These are phyloP conservation scores for Populus tremula DNA, from an alignment of 345 rosid species.

Conservation along the genomic window DNA sequence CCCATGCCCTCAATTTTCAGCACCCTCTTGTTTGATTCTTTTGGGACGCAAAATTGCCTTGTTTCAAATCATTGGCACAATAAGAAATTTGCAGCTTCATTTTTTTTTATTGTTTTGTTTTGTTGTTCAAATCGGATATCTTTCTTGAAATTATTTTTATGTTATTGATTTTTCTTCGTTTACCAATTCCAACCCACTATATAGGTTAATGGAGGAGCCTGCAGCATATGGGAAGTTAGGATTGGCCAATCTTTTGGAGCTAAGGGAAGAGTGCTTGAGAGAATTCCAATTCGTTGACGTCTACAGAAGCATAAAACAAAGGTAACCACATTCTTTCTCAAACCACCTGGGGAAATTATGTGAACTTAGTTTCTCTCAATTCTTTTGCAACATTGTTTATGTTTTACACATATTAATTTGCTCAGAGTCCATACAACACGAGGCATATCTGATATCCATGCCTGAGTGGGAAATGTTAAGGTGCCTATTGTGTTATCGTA, in stretches of 20 bases:
- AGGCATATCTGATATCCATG: not conserved
- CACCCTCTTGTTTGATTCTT: not conserved
- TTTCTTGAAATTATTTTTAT: not conserved
- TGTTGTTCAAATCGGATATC: not conserved
- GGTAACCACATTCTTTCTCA: conserved; percentile 40
- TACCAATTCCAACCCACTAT: conserved; percentile 13
- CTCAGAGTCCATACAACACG: not conserved
- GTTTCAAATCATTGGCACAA: not conserved
- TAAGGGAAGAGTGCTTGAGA: conserved; percentile 96
- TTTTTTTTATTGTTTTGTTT: not conserved
- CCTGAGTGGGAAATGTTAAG: not conserved
- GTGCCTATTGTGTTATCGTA: not conserved
- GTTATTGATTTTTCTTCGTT: not conserved
- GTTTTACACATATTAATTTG: not conserved
- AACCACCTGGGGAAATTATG: not conserved
- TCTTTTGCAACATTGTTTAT: not conserved
- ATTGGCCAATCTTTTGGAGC: conserved; percentile 94
- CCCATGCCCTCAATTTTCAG: not conserved
- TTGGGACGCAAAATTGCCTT: not conserved
- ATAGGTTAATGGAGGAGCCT: conserved; percentile 97
- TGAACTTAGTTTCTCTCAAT: not conserved
- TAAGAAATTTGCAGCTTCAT: not conserved
- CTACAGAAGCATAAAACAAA: conserved; percentile 92
- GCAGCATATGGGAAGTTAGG: conserved; percentile 98
- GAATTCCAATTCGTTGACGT: conserved; percentile 95